phyloP scores from a whole-genome alignment of 345 rosid genomes.

The Excoecaria cochinchinensis region DNA sequence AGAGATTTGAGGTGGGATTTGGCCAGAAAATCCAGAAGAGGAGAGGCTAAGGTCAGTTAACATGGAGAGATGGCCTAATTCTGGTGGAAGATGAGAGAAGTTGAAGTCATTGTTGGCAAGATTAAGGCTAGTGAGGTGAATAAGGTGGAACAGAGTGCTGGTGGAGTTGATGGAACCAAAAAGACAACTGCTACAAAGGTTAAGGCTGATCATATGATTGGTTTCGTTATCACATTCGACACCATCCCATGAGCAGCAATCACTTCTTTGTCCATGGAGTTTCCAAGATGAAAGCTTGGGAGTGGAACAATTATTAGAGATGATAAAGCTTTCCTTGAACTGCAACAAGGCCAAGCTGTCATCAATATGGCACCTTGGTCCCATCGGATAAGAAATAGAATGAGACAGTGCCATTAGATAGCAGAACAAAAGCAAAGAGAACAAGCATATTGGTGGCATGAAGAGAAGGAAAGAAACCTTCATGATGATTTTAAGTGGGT shows the following conservation, averaged over 20 bases:
- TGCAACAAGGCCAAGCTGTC: slow-evolving; percentile 10
- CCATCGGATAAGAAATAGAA: neutral
- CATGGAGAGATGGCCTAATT: slow-evolving; percentile 1
- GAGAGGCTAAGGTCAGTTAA: slow-evolving; percentile 22
- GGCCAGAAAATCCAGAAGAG: neutral
- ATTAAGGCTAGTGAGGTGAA: slow-evolving; percentile 17
- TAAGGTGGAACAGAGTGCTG: slow-evolving; percentile 16
- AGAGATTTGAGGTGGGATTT: slow-evolving; percentile 11
- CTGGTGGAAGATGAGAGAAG: slow-evolving; percentile 14
- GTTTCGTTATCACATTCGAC: neutral
- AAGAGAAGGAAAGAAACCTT: too few species aligned
- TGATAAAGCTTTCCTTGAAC: slow-evolving; percentile 10
- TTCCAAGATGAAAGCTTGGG: slow-evolving; percentile 12
- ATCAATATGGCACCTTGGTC: neutral
- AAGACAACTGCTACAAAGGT: slow-evolving; percentile 16
- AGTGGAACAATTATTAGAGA: neutral
- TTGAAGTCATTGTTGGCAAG: slow-evolving; percentile 19
- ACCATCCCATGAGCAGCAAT: slow-evolving; percentile 26
- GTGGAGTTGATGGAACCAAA: slow-evolving; percentile 24
- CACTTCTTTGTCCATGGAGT: neutral
- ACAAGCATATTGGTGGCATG: neutral
- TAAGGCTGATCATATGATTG: slow-evolving; percentile 14
- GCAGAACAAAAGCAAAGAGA: neutral
- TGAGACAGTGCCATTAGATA: neutral
- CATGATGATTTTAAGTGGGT: too few species aligned